Percentiles rank a stretch among this genome's conserved stretches.
Evolutionary conservation across 139 green algal genomes (phyloP).

Genomic region (Medakamo hakoo): DNA sequence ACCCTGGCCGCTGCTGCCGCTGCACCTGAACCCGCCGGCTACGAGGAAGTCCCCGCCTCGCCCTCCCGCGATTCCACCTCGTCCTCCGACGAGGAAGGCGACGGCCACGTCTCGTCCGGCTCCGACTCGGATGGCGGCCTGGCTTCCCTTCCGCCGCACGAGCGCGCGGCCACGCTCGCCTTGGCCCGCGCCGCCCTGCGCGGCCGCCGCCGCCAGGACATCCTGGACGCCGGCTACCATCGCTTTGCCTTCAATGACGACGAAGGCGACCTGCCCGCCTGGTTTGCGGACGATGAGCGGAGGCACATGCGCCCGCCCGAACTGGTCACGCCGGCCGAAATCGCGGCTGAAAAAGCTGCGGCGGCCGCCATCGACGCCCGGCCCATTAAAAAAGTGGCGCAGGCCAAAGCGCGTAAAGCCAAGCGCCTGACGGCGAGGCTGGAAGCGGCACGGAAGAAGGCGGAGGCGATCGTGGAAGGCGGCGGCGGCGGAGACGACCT

Average conservation of each 20-base stretch:
- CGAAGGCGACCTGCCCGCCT: conserved; percentile 46
- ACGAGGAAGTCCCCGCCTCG: conserved; percentile 4
- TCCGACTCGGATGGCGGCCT: conserved; percentile 15
- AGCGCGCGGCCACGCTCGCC: conserved; percentile 52
- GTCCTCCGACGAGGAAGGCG: conserved; percentile 7
- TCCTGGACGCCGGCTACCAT: conserved; percentile 94
- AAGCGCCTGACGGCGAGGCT: conserved; percentile 42
- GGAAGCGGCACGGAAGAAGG: conserved; percentile 39
- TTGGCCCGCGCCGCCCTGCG: conserved; percentile 70
- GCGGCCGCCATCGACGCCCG: conserved; percentile 55
- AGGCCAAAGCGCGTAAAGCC: conserved; percentile 81
- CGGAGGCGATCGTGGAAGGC: conserved; percentile 34
- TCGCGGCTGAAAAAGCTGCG: conserved; percentile 53
- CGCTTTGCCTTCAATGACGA: conserved; percentile 59
- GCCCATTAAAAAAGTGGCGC: conserved; percentile 91
- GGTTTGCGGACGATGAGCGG: conserved; percentile 82
- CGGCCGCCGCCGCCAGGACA: conserved; percentile 50
- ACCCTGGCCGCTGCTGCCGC: no score
- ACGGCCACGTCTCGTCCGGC: conserved; percentile 1
- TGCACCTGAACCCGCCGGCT: conserved; percentile 3
- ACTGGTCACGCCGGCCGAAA: conserved; percentile 41
- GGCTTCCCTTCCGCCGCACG: conserved; percentile 17
- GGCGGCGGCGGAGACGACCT: no score
- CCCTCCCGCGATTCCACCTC: neutral
- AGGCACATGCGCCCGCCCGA: conserved; percentile 17